Evolutionary conservation across 768 basidiomycete species (phyloP), one percentile per base, ranked within the genome.

Genomic region (Exidia glandulosa): DNA sequence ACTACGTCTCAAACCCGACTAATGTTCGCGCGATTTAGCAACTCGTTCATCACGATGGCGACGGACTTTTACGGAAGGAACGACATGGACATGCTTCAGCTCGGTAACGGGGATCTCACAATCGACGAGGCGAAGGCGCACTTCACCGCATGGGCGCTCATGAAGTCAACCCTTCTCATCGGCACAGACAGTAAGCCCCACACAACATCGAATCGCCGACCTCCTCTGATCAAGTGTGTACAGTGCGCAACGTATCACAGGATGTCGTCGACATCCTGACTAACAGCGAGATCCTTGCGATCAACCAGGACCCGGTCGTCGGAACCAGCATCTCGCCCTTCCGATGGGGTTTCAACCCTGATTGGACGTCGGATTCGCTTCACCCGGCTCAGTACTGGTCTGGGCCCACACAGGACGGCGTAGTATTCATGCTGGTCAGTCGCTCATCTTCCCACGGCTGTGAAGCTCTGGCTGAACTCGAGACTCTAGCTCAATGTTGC

Each of bases 381-480:
- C 78, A 81, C 65, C 85, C 85, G 1, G 83, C 85, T n/a, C 80
- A 84, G 61, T 87, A 81, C 66, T 87, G 85, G 85, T 85, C 83
- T 62, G 85, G 85, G 3, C 74, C 79, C 63, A 81, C 79, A 59
- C 73, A 84, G 67, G 82, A 85, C 57, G 85, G 85, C 56, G 82
- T 81, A 1, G 74, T 86, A 0, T 74, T 87, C 65, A 87, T 87
- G 85, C 74, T 86, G 30, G 85, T 85, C 62, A 60, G 78, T 54
- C 14, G 31, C 36, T n/a, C 25, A 37, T 52, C 50, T 10, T 19
- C 32, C 19, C 0, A 9, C 0, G 2, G 37, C 27, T 32, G 19
- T 54, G 9, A 25, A 29, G n/a, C n/a, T 27, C 19, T 29, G 6
- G 4, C 10, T 27, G 6, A 54, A 14, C 7, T 14, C 25, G 50